phyloP scores from a whole-genome alignment of 257 asterid species.

The Plectranthus barbatus region DNA sequence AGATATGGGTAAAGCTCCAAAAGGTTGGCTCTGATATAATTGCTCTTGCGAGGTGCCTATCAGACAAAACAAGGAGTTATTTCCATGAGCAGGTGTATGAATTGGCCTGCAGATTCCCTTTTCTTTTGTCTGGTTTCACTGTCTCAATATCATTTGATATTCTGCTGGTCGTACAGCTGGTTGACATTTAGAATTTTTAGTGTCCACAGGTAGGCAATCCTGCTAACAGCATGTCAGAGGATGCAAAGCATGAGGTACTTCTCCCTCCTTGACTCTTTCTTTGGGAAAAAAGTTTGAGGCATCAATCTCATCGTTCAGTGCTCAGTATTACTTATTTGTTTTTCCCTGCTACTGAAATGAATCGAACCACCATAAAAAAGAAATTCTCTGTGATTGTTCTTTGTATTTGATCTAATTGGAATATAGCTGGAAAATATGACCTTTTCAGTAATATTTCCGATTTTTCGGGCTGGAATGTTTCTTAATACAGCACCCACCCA shows the following conservation, averaged over 20 bases:
- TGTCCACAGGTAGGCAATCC: constrained; percentile 34
- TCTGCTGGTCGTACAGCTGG: background rate
- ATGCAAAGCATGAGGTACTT: constrained; percentile 29
- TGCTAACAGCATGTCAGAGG: constrained; percentile 27
- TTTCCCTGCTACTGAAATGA: background rate
- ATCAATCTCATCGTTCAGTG: too few species aligned
- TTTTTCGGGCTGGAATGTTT: background rate
- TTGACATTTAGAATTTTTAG: background rate
- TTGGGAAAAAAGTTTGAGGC: too few species aligned
- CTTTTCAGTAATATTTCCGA: background rate
- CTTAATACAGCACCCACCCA: background rate
- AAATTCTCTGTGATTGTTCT: background rate
- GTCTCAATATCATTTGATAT: background rate
- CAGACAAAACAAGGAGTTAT: constrained; percentile 45
- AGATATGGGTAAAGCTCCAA: constrained; percentile 66
- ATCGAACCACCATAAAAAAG: background rate
- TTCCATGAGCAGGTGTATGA: constrained; percentile 57
- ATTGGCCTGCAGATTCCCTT: constrained; percentile 8
- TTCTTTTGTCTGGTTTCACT: too few species aligned
- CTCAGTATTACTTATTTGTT: background rate
- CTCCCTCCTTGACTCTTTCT: too few species aligned
- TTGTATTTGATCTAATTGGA: background rate
- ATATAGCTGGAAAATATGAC: background rate
- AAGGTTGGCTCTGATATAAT: constrained; percentile 53
- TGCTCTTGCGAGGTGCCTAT: constrained; percentile 53